Conservation (phyloP, 495 filamentous ascomycete species). For the Xylaria telfairii region DNA sequence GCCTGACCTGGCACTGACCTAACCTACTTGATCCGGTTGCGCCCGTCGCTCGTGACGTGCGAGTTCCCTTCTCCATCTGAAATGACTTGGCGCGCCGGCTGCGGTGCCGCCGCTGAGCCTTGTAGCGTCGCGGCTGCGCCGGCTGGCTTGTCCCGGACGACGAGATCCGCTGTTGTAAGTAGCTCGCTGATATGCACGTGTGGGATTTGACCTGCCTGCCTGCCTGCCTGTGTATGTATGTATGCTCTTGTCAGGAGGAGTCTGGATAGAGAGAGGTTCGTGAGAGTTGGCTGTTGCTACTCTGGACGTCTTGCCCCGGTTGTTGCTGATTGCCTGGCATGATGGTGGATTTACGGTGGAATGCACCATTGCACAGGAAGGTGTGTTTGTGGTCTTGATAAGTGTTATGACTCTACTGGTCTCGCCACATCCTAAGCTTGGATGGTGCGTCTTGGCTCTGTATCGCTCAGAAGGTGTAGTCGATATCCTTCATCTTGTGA, state of each 20-base stretch:
- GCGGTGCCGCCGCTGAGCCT: neutral
- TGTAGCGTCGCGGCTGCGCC: neutral
- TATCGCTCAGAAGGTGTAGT: neutral
- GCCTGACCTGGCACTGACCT: neutral
- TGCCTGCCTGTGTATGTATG: no score
- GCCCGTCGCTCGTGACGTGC: neutral
- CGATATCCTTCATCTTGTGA: no score
- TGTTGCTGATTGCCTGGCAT: neutral
- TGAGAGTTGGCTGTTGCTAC: neutral
- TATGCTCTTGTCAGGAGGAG: no score
- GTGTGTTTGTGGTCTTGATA: neutral
- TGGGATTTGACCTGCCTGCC: no score
- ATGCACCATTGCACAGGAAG: neutral
- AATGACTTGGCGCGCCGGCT: neutral
- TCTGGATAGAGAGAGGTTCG: neutral
- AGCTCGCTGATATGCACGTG: neutral
- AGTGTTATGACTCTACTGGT: neutral
- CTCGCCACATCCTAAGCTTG: neutral
- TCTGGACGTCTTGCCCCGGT: neutral
- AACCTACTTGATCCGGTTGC: neutral
- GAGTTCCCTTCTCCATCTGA: neutral
- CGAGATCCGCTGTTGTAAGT: neutral
- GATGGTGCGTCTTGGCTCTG: neutral
- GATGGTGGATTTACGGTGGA: neutral
- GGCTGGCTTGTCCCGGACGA: conserved; percentile 2